These are phyloP conservation scores for Malassezia globosa DNA, from an alignment of 1,284 basidiomycete species.

Conservation along the genomic window DNA sequence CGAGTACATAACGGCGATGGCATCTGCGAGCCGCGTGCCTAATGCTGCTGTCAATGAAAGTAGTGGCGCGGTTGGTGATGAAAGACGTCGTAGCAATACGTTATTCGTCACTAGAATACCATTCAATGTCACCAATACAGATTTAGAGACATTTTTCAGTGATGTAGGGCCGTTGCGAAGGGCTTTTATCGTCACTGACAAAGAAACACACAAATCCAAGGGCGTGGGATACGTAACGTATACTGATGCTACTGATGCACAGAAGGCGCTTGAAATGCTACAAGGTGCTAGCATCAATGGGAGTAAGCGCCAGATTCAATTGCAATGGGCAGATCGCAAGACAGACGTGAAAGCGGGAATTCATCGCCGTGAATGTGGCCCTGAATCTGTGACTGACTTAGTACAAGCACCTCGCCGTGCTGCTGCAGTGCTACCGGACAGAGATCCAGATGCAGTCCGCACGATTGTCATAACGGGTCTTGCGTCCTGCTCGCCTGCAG, in stretches of 20 bases:
- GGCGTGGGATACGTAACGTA: conserved; percentile 98
- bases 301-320: conserved; percentile 32
- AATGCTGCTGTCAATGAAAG: no score
- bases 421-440: conserved; percentile 24
- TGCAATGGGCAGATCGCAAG: conserved; percentile 34
- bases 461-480: conserved; percentile 41
- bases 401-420: not conserved
- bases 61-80: no score
- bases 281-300: conserved; percentile 40
- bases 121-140: conserved; percentile 75
- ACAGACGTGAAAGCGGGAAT: conserved; percentile 18
- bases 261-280: conserved; percentile 32
- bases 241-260: conserved; percentile 75
- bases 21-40: no score
- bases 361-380: not conserved
- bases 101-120: conserved; percentile 56
- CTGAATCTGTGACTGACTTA: not conserved
- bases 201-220: conserved; percentile 67
- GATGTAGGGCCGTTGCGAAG: conserved; percentile 85
- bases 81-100: conserved; percentile 21
- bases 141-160: conserved; percentile 83
- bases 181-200: conserved; percentile 81
- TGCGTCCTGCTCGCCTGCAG: conserved; percentile 24
- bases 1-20: no score
- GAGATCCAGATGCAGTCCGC: conserved; percentile 36